Conservation (phyloP, 23 red algal genomes). For the Gracilaria vermiculophylla region DNA sequence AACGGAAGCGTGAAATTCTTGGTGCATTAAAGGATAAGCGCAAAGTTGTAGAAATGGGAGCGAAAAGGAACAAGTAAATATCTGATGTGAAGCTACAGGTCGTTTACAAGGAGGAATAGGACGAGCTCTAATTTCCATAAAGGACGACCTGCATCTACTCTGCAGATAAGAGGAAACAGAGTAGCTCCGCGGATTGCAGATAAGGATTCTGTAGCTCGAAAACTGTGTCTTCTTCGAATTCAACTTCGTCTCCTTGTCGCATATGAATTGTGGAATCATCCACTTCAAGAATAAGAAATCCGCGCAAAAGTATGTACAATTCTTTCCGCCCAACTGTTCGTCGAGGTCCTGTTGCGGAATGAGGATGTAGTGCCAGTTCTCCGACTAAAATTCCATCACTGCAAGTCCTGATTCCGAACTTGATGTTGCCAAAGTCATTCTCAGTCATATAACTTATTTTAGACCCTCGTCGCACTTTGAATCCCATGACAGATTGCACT, state of each 20-base stretch:
- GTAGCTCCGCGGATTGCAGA: background rate
- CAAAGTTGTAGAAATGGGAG: background rate
- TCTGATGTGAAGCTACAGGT: background rate
- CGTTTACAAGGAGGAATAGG: background rate
- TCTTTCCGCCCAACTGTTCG: background rate
- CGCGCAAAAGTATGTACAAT: background rate
- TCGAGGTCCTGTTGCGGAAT: background rate
- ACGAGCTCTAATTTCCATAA: background rate
- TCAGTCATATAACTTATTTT: background rate
- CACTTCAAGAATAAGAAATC: constrained; percentile 15
- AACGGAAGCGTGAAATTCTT: constrained; percentile 42
- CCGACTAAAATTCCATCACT: background rate
- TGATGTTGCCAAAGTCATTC: background rate
- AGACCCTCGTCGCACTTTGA: background rate
- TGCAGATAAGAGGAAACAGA: background rate
- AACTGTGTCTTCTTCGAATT: background rate
- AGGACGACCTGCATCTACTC: background rate
- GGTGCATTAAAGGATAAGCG: constrained; percentile 16
- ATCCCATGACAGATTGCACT: background rate
- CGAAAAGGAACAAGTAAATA: constrained; percentile 14
- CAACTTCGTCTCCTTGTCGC: constrained; percentile 3
- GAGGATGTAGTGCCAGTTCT: background rate
- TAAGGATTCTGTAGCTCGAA: background rate
- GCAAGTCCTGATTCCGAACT: constrained; percentile 11
- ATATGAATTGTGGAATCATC: background rate